A percentile compares a stretch with the other conserved stretches of the same genome.
Conservation (phyloP, 768 basidiomycete species). For the Gyrodon lividus region DNA sequence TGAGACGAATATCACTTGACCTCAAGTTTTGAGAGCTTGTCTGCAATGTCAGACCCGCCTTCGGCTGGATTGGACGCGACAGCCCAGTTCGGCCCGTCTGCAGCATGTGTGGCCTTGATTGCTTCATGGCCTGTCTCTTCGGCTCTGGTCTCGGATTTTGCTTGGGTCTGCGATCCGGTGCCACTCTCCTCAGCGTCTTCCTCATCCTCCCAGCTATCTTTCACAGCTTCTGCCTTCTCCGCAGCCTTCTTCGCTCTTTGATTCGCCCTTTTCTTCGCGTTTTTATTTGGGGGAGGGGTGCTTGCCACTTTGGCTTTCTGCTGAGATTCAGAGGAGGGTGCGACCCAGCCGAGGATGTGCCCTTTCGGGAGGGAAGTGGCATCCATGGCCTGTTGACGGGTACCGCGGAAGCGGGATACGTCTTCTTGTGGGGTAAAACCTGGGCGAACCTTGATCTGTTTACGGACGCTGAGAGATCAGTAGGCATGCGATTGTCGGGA, state of each 20-base stretch:
- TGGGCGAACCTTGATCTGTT: slow-evolving; percentile 85
- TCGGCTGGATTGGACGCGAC: slow-evolving; percentile 14
- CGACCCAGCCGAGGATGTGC: slow-evolving; percentile 80
- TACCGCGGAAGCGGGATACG: slow-evolving; percentile 79
- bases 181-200: slow-evolving; percentile 44
- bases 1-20: slow-evolving; percentile 40
- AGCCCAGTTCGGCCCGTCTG: slow-evolving; percentile 22
- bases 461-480: slow-evolving; percentile 61
- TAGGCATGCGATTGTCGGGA: slow-evolving; percentile 13
- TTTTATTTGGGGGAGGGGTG: slow-evolving; percentile 60
- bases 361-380: slow-evolving; percentile 64
- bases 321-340: slow-evolving; percentile 49
- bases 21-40: slow-evolving; percentile 56
- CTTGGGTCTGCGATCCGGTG: slow-evolving; percentile 15
- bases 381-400: slow-evolving; percentile 74
- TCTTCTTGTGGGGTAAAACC: slow-evolving; percentile 96
- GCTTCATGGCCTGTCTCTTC: slow-evolving; percentile 19
- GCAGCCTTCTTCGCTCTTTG: slow-evolving; percentile 64
- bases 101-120: slow-evolving; percentile 25
- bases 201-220: slow-evolving; percentile 79
- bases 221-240: slow-evolving; percentile 55
- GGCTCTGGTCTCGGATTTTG: slow-evolving; percentile 24
- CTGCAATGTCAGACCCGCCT: slow-evolving; percentile 38
- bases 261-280: slow-evolving; percentile 81
- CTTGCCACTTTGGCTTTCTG: slow-evolving; percentile 29